These are phyloP conservation scores for Apiospora marii DNA, from an alignment of 2,329 filamentous ascomycete genomes.

Conservation along the genomic window DNA sequence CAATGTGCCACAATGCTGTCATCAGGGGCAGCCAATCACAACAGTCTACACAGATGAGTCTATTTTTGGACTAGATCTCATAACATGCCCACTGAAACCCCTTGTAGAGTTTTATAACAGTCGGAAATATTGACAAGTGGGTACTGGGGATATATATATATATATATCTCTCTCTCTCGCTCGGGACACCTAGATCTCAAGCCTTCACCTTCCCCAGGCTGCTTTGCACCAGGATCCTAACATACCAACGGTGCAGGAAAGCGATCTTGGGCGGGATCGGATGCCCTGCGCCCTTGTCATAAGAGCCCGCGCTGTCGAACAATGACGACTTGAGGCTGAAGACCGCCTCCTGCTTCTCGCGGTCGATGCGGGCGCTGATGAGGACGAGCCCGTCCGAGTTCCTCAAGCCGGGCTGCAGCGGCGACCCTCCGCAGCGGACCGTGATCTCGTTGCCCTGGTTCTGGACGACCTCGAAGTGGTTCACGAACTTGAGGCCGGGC, in stretches of 20 bases:
- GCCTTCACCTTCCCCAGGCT: conserved; percentile 38
- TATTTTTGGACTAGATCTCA: neutral
- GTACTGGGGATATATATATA: neutral
- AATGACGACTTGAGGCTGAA: conserved; percentile 42
- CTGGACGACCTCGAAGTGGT: conserved; percentile 45
- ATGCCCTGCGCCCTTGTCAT: conserved; percentile 32
- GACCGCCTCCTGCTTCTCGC: conserved; percentile 38
- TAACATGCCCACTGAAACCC: neutral
- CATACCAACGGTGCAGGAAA: conserved; percentile 42
- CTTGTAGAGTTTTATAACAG: neutral
- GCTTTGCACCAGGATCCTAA: conserved; percentile 39
- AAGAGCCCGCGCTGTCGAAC: conserved; percentile 39
- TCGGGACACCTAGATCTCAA: conserved; percentile 26
- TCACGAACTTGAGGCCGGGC: conserved; percentile 40
- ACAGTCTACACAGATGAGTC: neutral
- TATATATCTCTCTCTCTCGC: neutral
- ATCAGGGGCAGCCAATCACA: conserved; percentile 3
- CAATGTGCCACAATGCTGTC: neutral
- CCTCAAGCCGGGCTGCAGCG: conserved; percentile 38
- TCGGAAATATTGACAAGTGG: neutral
- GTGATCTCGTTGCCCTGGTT: conserved; percentile 40
- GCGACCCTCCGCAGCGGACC: conserved; percentile 42
- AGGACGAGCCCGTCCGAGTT: conserved; percentile 42
- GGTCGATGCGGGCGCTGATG: conserved; percentile 41
- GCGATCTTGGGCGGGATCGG: conserved; percentile 37